phyloP scores from a whole-genome alignment of 2,329 filamentous ascomycete genomes.

The Ascochyta pisi region DNA sequence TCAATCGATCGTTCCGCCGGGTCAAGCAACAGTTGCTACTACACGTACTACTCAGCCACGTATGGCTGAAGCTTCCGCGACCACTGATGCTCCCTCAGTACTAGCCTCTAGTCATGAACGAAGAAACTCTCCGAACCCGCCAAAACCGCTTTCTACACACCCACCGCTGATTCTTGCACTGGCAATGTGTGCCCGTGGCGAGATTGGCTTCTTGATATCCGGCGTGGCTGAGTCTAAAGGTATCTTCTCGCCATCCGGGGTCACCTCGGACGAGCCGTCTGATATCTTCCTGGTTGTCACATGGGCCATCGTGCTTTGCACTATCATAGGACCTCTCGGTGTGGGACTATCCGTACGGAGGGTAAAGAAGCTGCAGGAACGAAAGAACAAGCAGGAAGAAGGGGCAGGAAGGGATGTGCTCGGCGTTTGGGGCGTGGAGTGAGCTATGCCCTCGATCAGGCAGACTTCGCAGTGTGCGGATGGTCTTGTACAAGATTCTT shows the following conservation, averaged over 20 bases:
- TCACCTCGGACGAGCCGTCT: constrained; percentile 35
- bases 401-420: constrained; percentile 52
- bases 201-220: constrained; percentile 80
- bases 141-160: constrained; percentile 68
- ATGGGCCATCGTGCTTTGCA: constrained; percentile 65
- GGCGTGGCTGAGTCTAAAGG: constrained; percentile 67
- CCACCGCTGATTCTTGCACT: constrained; percentile 70
- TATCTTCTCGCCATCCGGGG: constrained; percentile 50
- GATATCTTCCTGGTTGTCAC: constrained; percentile 62
- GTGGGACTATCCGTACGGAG: constrained; percentile 59
- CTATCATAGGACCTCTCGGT: constrained; percentile 61
- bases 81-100: neutral
- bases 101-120: constrained; percentile 10
- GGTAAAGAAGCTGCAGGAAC: constrained; percentile 51
- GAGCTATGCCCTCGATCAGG: neutral
- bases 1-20: neutral
- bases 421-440: constrained; percentile 54
- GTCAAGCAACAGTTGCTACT: neutral
- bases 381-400: constrained; percentile 38
- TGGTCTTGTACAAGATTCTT: neutral
- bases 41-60: neutral
- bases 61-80: neutral
- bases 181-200: constrained; percentile 78
- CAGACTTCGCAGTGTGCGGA: neutral
- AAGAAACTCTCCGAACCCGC: constrained; percentile 26